These are phyloP conservation scores for Termitomyces heimii DNA, from an alignment of 768 basidiomycete genomes.

Conservation along the genomic window DNA sequence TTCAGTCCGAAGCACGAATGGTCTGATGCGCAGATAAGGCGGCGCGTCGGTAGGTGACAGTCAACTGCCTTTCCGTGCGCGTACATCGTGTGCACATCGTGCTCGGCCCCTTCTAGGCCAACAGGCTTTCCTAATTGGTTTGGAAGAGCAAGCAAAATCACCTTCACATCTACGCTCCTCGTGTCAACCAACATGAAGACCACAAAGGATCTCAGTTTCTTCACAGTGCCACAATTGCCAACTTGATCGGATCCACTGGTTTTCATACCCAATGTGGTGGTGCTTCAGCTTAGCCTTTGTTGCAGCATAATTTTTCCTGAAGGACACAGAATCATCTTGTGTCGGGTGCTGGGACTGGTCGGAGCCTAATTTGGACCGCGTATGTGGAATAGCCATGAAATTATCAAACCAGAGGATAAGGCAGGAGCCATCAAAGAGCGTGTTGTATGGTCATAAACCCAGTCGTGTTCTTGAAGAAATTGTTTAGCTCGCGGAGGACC, in stretches of 20 bases:
- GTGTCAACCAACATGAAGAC: constrained; percentile 26
- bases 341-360: constrained; percentile 30
- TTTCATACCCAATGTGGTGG: constrained; percentile 9
- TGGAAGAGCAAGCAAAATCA: constrained; percentile 23
- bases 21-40: constrained; percentile 11
- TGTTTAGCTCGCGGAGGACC: constrained; percentile 30
- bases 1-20: constrained; percentile 10
- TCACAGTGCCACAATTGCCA: constrained; percentile 21
- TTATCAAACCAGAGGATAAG: constrained; percentile 19
- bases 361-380: constrained; percentile 8
- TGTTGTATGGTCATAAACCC: constrained; percentile 31
- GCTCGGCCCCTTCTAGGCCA: constrained; percentile 35
- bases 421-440: constrained; percentile 7
- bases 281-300: constrained; percentile 34
- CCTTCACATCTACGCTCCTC: constrained; percentile 38
- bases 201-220: constrained; percentile 30
- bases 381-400: constrained; percentile 22
- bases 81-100: constrained; percentile 20
- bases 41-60: constrained; percentile 17
- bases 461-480: constrained; percentile 23
- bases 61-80: constrained; percentile 30
- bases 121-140: constrained; percentile 29
- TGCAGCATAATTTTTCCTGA: constrained; percentile 39
- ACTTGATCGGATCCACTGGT: constrained; percentile 11
- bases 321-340: constrained; percentile 28